Evolutionary conservation across 257 asterid species (phyloP).

Genomic region (Pogostemon cablin): DNA sequence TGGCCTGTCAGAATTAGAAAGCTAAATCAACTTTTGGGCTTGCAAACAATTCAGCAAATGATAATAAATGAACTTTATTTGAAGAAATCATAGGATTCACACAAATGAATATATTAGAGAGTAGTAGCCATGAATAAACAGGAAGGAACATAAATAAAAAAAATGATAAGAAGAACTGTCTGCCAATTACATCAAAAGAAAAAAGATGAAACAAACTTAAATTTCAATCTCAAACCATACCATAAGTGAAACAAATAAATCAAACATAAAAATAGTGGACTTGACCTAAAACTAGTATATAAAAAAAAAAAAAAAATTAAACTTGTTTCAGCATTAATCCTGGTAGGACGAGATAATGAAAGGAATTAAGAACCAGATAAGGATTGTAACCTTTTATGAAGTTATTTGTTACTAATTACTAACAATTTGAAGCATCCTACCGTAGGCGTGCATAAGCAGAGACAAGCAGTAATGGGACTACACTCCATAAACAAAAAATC

Average conservation of each 20-base stretch:
- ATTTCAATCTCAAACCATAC: neutral
- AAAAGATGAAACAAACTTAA: neutral
- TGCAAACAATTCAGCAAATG: neutral
- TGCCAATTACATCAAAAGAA: neutral
- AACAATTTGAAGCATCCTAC: conserved; percentile 12
- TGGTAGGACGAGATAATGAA: neutral
- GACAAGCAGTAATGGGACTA: conserved; percentile 12
- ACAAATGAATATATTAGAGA: conserved; percentile 9
- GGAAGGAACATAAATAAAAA: neutral
- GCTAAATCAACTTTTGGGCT: neutral
- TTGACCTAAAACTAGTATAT: neutral
- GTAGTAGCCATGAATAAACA: neutral
- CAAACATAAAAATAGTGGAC: conserved; percentile 8
- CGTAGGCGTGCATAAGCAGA: neutral
- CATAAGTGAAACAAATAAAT: neutral
- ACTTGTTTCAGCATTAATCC: conserved; percentile 8
- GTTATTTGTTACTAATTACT: neutral
- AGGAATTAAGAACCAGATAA: conserved; percentile 3
- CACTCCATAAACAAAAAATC: conserved; percentile 15
- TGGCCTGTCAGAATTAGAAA: conserved; percentile 29
- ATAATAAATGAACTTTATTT: neutral
- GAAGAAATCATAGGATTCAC: conserved; percentile 6
- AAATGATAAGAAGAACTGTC: neutral
- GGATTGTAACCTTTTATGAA: neutral
- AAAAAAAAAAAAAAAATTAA: conserved; percentile 7